phyloP scores from a whole-genome alignment of 2,329 filamentous ascomycete genomes.

The Mycogone perniciosa region DNA sequence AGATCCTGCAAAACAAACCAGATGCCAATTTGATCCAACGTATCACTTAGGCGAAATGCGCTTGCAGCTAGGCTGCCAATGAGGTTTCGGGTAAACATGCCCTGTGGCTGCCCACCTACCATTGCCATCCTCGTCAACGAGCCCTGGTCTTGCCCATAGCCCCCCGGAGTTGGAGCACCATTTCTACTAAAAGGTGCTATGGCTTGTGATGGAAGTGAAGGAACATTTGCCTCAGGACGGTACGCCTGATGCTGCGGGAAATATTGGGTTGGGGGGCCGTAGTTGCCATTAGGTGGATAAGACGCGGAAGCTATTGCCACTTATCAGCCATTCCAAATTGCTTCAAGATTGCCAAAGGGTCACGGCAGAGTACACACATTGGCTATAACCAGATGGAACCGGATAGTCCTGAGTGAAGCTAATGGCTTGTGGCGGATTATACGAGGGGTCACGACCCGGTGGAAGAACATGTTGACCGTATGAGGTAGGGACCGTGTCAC shows the following conservation, averaged over 20 bases:
- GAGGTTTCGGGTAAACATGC: conserved; percentile 91
- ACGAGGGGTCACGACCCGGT: conserved; percentile 31
- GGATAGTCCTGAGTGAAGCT: conserved; percentile 30
- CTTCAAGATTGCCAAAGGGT: not conserved
- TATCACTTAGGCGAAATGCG: conserved; percentile 76
- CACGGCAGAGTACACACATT: conserved; percentile 21
- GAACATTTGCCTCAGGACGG: conserved; percentile 21
- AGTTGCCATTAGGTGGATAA: conserved; percentile 28
- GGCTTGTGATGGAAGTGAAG: conserved; percentile 23
- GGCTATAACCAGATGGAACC: conserved; percentile 25
- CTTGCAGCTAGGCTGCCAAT: conserved; percentile 89
- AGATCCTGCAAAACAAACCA: conserved; percentile 98
- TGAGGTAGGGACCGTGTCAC: conserved; percentile 21
- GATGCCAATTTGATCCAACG: conserved; percentile 73
- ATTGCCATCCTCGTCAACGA: conserved; percentile 29
- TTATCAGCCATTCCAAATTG: not conserved
- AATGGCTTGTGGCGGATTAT: conserved; percentile 22
- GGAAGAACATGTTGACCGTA: conserved; percentile 32
- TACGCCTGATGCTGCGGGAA: conserved; percentile 29
- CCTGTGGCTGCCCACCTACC: conserved; percentile 51
- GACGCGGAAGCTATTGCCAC: conserved; percentile 18
- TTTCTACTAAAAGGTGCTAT: conserved; percentile 24
- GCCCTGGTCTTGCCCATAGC: conserved; percentile 26
- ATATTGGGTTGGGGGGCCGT: conserved; percentile 33
- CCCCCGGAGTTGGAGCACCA: conserved; percentile 16